phyloP scores from a whole-genome alignment of 2,329 filamentous ascomycete genomes.

The Neofusicoccum laricinum region DNA sequence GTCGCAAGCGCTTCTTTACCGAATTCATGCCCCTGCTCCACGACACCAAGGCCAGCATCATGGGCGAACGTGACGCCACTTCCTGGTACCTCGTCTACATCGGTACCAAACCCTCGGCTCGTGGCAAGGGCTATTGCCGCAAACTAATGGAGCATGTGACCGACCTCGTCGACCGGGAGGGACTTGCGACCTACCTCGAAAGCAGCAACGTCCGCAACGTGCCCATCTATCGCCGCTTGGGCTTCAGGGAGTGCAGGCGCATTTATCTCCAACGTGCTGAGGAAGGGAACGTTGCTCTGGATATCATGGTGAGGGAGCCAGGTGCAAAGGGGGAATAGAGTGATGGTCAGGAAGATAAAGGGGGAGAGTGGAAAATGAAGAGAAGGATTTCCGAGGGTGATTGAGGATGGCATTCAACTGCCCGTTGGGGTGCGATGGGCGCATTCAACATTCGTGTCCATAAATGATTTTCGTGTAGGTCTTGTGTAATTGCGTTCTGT shows the following conservation, averaged over 20 bases:
- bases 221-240: slow-evolving; percentile 70
- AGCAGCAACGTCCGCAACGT: slow-evolving; percentile 68
- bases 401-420: too few species aligned
- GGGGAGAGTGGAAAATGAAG: not conserved
- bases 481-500: too few species aligned
- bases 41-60: slow-evolving; percentile 65
- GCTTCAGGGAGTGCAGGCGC: slow-evolving; percentile 64
- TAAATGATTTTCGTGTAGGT: too few species aligned
- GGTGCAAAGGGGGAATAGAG: slow-evolving; percentile 8
- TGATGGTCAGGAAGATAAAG: not conserved
- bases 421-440: too few species aligned
- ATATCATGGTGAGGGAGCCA: slow-evolving; percentile 81
- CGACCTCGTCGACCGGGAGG: slow-evolving; percentile 62
- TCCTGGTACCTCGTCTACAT: slow-evolving; percentile 84
- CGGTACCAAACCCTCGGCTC: slow-evolving; percentile 68
- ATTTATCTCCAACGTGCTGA: slow-evolving; percentile 60
- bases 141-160: slow-evolving; percentile 71
- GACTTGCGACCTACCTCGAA: slow-evolving; percentile 72
- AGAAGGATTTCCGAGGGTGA: not conserved
- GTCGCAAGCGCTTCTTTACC: slow-evolving; percentile 69
- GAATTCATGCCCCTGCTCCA: slow-evolving; percentile 76
- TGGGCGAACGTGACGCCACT: slow-evolving; percentile 64
- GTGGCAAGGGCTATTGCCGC: slow-evolving; percentile 69
- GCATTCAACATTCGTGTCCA: too few species aligned
- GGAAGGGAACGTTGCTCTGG: slow-evolving; percentile 60